Base-by-base conservation (phyloP, 768 basidiomycete genomes). In the Neoboletus brunneissimus region DNA sequence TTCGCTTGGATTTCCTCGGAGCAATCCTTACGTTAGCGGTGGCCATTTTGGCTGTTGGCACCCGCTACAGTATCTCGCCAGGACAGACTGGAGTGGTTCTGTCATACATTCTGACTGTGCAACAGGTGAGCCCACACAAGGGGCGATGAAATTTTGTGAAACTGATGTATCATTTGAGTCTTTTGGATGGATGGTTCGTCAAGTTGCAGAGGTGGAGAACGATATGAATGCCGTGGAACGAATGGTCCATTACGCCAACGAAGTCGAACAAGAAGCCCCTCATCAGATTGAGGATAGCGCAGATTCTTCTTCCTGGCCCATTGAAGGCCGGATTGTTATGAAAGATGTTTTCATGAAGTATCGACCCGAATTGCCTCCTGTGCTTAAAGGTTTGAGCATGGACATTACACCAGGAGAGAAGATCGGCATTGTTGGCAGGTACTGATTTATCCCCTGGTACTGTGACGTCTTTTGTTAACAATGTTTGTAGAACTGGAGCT, bases 191-290 rank as follows among this genome's bases (percentile, higher is more conserved):
- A 79, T 90, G 70, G 82, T 89, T 41, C 83, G 88, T 10, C 89
- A 91, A 71, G 79, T 78, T 38, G 86, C 89, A 3, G 93, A 95
- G 68, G 87, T 94, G 12, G 93, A 96, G 71, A 96, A 97, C 70
- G 82, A 94, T 71, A 94, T 95, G 90, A 93, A 93, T 68, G 84
- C 85, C n/a, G 88, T 91, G 9, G 89, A 91, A 68, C 87, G 94
- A 25, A 78, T 98, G 18, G 75, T 92, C 4, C 82, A 93, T 67
- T 97, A 97, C 64, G 85, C 87, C 41, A 80, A 81, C 20, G 80
- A 84, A 29, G 76, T 97, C 18, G 91, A 94, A 67, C 88, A 94
- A 68, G 93, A 95, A 71, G 82, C 88, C 2, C 80, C 88, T 1
- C 83, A 89, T 63, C 79, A 85, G 40, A 70, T 88, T 18, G 77